Conservation (phyloP, 2,329 filamentous ascomycete species). For the Cladophialophora psammophila region DNA sequence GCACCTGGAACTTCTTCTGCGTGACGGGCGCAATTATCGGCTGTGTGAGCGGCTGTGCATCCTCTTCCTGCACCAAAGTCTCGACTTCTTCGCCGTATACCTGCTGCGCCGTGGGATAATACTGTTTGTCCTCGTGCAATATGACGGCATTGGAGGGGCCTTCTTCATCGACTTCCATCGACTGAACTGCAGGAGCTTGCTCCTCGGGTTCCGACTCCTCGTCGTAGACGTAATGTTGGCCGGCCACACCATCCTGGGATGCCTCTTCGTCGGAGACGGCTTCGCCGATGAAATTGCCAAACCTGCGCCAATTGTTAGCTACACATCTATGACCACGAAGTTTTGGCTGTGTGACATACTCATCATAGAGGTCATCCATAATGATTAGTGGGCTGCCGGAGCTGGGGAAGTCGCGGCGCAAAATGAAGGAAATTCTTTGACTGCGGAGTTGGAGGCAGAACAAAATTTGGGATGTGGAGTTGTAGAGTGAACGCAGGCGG, state of each 20-base stretch:
- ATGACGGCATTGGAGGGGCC: constrained; percentile 96
- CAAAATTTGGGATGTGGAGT: constrained; percentile 25
- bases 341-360: constrained; percentile 61
- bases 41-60: constrained; percentile 88
- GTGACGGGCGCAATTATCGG: constrained; percentile 93
- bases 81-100: constrained; percentile 95
- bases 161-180: constrained; percentile 93
- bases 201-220: constrained; percentile 71
- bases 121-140: constrained; percentile 98
- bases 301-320: constrained; percentile 61
- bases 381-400: background rate
- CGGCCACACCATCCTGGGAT: constrained; percentile 75
- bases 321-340: constrained; percentile 8
- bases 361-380: constrained; percentile 73
- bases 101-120: constrained; percentile 97
- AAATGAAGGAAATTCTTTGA: constrained; percentile 17
- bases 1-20: constrained; percentile 93
- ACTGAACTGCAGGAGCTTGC: constrained; percentile 71
- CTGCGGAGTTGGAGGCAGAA: constrained; percentile 24
- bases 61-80: constrained; percentile 94
- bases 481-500: constrained; percentile 3
- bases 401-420: constrained; percentile 22
- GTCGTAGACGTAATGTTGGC: constrained; percentile 80
- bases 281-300: constrained; percentile 98
- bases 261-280: constrained; percentile 88